These are phyloP conservation scores for Gossypium gossypioides DNA, from an alignment of 441 rosid genomes.

Conservation along the genomic window DNA sequence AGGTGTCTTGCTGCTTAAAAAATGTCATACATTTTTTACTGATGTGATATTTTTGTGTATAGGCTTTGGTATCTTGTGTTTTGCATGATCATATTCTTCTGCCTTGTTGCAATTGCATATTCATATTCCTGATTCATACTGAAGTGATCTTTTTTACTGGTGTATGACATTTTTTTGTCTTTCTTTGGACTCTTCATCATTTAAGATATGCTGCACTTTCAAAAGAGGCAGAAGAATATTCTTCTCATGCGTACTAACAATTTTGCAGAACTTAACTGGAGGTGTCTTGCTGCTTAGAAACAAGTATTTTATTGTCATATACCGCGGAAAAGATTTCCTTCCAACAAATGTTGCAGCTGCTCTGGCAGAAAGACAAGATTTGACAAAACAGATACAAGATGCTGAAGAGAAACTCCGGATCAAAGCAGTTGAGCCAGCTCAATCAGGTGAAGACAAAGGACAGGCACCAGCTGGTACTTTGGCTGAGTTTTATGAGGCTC, in stretches of 20 bases:
- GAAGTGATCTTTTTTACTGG: neutral
- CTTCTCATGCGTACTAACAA: neutral
- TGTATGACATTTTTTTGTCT: neutral
- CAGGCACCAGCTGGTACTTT: conserved; percentile 73
- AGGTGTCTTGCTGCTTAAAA: conserved; percentile 80
- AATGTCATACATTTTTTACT: conserved; percentile 1
- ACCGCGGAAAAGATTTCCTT: conserved; percentile 92
- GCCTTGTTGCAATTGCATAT: neutral
- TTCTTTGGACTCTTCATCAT: neutral
- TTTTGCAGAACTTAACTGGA: conserved; percentile 66
- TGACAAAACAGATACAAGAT: conserved; percentile 65
- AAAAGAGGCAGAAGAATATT: neutral
- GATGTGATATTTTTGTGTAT: neutral
- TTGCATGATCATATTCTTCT: neutral
- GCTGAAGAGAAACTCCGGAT: conserved; percentile 61
- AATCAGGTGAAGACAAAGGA: conserved; percentile 42
- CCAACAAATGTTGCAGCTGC: conserved; percentile 75
- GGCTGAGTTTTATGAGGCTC: conserved; percentile 94
- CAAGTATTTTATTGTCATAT: conserved; percentile 80
- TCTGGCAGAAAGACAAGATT: conserved; percentile 74
- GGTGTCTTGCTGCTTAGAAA: conserved; percentile 86
- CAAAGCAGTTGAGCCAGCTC: conserved; percentile 36
- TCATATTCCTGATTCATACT: too few relatives aligned
- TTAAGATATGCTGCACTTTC: conserved; percentile 6
- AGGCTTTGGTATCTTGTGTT: neutral